phyloP scores from a whole-genome alignment of 2,329 filamentous ascomycete species.

The Tetracladium maxilliforme region DNA sequence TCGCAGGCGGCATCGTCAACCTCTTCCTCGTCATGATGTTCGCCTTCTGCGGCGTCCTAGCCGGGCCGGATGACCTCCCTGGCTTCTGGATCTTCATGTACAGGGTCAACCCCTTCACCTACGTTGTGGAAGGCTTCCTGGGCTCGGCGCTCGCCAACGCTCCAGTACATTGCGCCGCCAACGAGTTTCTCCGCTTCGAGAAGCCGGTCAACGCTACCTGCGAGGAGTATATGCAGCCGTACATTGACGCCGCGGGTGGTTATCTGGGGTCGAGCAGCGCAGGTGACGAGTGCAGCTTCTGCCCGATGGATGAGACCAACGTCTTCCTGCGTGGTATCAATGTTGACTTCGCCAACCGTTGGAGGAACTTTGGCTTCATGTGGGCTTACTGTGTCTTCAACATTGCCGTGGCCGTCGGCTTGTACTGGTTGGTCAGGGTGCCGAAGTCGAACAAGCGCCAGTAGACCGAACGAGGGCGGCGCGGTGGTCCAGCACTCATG shows the following conservation, averaged over 20 bases:
- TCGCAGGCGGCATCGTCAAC: constrained; percentile 60
- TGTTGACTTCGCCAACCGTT: constrained; percentile 40
- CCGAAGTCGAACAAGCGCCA: too few relatives aligned
- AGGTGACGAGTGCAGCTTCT: constrained; percentile 36
- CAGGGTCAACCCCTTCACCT: constrained; percentile 64
- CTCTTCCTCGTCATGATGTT: constrained; percentile 56
- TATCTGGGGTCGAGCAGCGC: constrained; percentile 30
- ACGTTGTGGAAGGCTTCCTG: constrained; percentile 58
- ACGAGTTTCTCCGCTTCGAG: constrained; percentile 50
- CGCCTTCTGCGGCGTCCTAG: constrained; percentile 62
- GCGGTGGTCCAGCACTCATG: too few relatives aligned
- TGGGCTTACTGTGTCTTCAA: constrained; percentile 43
- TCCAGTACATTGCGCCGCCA: constrained; percentile 45
- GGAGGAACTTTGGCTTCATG: constrained; percentile 52
- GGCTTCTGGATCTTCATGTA: constrained; percentile 76
- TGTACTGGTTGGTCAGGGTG: constrained; percentile 35
- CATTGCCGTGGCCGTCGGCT: constrained; percentile 29
- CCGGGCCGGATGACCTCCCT: constrained; percentile 42
- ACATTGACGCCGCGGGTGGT: constrained; percentile 24
- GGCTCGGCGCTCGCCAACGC: constrained; percentile 53
- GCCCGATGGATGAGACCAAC: constrained; percentile 34
- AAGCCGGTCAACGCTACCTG: constrained; percentile 42
- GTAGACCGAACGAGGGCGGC: too few relatives aligned
- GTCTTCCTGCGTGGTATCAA: constrained; percentile 28
- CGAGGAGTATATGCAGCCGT: constrained; percentile 34